Evolutionary conservation across 306 rosid genomes (phyloP), one percentile per base, ranked within the genome.

Genomic region (Abrus precatorius): DNA sequence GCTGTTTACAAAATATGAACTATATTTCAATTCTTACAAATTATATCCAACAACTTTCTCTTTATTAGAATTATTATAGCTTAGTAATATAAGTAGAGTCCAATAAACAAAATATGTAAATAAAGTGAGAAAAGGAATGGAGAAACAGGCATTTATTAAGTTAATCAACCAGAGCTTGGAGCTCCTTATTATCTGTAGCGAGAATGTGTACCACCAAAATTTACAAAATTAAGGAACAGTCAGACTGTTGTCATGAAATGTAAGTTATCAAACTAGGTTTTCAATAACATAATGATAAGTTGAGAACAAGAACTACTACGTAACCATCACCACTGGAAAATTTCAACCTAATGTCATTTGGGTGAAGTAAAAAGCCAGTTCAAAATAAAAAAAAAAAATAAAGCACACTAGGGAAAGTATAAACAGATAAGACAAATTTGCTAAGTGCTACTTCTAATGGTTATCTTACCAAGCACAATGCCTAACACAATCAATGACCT

Each of bases 401-500:
- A 20, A 20, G 20, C 20, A 20, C 20, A 20, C 20, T 20, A 61
- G n/a, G 32, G 28, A 30, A 69, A 50, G 41, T 45, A 49, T 38
- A 63, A 34, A 53, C 14, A 12, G 29, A 38, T 10, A 75, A 57
- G 27, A 67, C 55, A 79, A 52, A 70, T 14, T 44, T 76, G 60
- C 79, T 7, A 82, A 71, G 48, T 65, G 79, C 48, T 65, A 9
- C 54, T 78, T 84, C 78, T 50, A 50, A 52, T 62, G 74, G 43
- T 29, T 41, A 76, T 82, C 86, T 82, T 82, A 82, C 86, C 86
- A 82, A 30, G 86, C 74, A 45, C 86, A 82, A 62, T 76, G 86
- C 78, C 86, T 82, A 6, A 82, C 86, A 48, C 86, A 82, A 34
- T 82, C 86, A 52, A 70, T 62, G 52, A 94, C 95, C 82, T 91